Evolutionary conservation across 345 rosid genomes (phyloP), one percentile per base, ranked within the genome.

Genomic region (Cardiospermum halicacabum): DNA sequence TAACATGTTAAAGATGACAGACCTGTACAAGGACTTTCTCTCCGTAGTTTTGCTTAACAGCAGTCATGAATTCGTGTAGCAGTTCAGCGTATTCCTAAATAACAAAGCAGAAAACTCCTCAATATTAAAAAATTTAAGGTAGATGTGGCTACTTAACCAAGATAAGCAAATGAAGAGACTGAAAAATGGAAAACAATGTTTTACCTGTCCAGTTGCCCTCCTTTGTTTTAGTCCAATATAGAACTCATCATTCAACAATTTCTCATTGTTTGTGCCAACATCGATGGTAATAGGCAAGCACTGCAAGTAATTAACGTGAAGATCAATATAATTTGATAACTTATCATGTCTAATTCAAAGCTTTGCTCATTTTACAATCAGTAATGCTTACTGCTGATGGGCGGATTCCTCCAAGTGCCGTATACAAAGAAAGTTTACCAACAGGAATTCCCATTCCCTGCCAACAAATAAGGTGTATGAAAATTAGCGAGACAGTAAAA

Each of bases 371-470:
- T 9, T 39, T 34, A 62, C 28, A 28, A 49, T 40, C 58, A 19
- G 24, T 1, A 27, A 40, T 60, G 28, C 91, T 82, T 82, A 91
- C 97, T 3, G 96, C 91, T 3, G 97, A 88, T 21, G 97, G 97
- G 64, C 87, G 89, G 56, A 88, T 62, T 56, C 97, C 97, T 69
- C 97, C 97, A 11, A 91, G 72, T 56, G 97, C 96, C 26, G 97
- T 87, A 58, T 91, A 92, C 8, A 92, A 79, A 67, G 96, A 71
- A 65, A 92, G 91, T 73, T 92, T 89, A 40, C 97, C 96, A 3
- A 91, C 97, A 18, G 97, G 97, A 32, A 91, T 89, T 11, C 97
- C 97, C 97, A 91, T 91, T 56, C 97, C 97, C 97, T 91, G 77
- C 22, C 56, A 64, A 58, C 30, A 24, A 19, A 47, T 11, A 60